Percentiles rank a stretch among this genome's conserved stretches.
Conservation (phyloP, 2,329 filamentous ascomycete genomes). For the Aspergillus neoniger region DNA sequence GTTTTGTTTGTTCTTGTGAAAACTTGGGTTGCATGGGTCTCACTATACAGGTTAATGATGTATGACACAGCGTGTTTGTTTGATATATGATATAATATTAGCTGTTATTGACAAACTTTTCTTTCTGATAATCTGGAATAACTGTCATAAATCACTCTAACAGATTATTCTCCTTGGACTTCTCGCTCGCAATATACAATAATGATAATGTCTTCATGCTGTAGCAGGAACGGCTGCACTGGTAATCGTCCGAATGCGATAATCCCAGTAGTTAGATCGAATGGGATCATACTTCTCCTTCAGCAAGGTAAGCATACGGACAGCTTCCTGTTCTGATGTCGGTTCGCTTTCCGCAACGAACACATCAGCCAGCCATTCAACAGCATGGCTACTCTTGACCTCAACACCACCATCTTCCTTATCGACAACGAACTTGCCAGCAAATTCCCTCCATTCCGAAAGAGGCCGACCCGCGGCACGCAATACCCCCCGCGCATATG, state of each 20-base stretch:
- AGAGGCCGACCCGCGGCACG: constrained; percentile 61
- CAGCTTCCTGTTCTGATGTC: constrained; percentile 57
- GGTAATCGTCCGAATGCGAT: constrained; percentile 58
- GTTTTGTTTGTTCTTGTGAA: background rate
- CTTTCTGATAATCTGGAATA: background rate
- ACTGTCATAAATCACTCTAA: background rate
- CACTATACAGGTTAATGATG: constrained; percentile 3
- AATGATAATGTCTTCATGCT: constrained; percentile 17
- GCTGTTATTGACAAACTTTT: background rate
- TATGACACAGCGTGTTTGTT: background rate
- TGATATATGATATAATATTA: background rate
- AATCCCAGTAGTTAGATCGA: constrained; percentile 89
- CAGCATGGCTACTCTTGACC: constrained; percentile 63
- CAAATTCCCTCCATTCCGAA: constrained; percentile 56
- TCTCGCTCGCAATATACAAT: background rate
- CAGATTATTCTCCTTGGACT: background rate
- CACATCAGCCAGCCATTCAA: constrained; percentile 53
- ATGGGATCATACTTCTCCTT: constrained; percentile 89
- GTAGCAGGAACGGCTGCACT: constrained; percentile 19
- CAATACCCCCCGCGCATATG: constrained; percentile 79
- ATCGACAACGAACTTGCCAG: constrained; percentile 55
- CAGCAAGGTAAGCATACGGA: constrained; percentile 69
- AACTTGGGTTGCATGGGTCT: background rate
- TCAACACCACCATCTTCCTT: constrained; percentile 44
- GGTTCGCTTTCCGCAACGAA: constrained; percentile 43